A percentile compares a stretch with the other conserved stretches of the same genome.
Evolutionary conservation across 1,284 basidiomycete genomes (phyloP).

Genomic region (Cystobasidiaceae sp.): DNA sequence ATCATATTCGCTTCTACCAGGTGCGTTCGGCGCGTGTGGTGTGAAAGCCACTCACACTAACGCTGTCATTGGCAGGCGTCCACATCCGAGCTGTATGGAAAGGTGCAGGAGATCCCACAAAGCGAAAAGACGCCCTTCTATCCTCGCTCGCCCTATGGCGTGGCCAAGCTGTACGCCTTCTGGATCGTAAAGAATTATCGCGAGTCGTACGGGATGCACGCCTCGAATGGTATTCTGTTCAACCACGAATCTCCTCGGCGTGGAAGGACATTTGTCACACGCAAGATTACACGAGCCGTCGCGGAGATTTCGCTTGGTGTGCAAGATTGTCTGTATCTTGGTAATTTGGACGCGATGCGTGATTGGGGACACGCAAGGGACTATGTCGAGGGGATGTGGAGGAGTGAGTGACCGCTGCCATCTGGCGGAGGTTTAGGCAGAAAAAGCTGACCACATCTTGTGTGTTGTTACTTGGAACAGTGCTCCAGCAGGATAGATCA

Average conservation of each 20-base stretch:
- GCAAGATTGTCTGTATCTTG: conserved; percentile 77
- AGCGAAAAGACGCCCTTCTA: conserved; percentile 89
- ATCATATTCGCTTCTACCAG: conserved; percentile 74
- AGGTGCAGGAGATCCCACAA: conserved; percentile 84
- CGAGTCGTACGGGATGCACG: conserved; percentile 86
- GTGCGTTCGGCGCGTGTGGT: background rate
- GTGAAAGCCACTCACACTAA: background rate
- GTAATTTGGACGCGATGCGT: conserved; percentile 81
- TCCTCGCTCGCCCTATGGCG: conserved; percentile 83
- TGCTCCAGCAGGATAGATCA: conserved; percentile 73
- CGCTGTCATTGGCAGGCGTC: conserved; percentile 64
- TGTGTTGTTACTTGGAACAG: background rate
- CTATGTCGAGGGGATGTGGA: conserved; percentile 79
- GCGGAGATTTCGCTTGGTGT: conserved; percentile 82
- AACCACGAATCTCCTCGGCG: conserved; percentile 89
- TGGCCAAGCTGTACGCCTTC: conserved; percentile 65
- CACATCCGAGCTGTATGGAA: conserved; percentile 87
- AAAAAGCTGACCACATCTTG: background rate
- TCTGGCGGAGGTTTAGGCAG: background rate
- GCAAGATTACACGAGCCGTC: conserved; percentile 82
- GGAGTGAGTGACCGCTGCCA: conserved; percentile 47
- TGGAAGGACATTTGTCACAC: conserved; percentile 85
- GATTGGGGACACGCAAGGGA: conserved; percentile 77
- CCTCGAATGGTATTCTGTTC: conserved; percentile 58
- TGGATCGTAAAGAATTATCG: conserved; percentile 90